These are phyloP conservation scores for Lomentospora prolificans DNA, from an alignment of 2,329 filamentous ascomycete genomes.

Conservation along the genomic window DNA sequence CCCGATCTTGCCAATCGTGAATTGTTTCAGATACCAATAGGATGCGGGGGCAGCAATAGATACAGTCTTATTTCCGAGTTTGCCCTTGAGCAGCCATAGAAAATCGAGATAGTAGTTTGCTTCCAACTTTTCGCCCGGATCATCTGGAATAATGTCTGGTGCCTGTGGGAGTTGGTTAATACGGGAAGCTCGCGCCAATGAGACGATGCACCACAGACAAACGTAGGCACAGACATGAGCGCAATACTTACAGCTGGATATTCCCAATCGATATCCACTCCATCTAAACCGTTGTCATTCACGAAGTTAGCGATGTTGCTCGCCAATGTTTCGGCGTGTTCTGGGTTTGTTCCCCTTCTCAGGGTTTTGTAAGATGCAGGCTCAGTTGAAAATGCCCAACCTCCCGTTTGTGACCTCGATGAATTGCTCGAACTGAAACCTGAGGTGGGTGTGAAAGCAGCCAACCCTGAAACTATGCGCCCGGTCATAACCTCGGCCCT, in stretches of 20 bases:
- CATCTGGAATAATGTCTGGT: not conserved
- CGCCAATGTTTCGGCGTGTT: constrained; percentile 26
- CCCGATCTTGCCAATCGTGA: constrained; percentile 23
- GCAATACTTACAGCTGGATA: constrained; percentile 29
- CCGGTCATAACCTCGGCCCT: not conserved
- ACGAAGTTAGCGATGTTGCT: constrained; percentile 29
- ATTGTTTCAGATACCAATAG: constrained; percentile 28
- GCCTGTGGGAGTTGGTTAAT: no score
- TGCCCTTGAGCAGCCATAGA: not conserved
- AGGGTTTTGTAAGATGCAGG: constrained; percentile 18
- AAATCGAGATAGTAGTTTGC: not conserved
- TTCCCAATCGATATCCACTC: constrained; percentile 38
- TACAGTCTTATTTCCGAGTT: constrained; percentile 15
- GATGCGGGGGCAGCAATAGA: constrained; percentile 28
- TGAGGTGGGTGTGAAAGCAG: no score
- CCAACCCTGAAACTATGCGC: not conserved
- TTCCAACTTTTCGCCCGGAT: not conserved
- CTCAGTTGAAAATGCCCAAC: constrained; percentile 22
- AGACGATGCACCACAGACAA: no score
- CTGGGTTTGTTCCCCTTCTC: constrained; percentile 22
- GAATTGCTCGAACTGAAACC: no score
- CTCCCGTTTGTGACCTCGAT: no score
- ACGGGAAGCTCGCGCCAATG: no score
- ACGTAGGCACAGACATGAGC: no score
- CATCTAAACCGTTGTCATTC: constrained; percentile 28